Evolutionary conservation across 2,329 filamentous ascomycete species (phyloP), one percentile per base, ranked within the genome.

Genomic region (Ophiosphaerella herpotricha): DNA sequence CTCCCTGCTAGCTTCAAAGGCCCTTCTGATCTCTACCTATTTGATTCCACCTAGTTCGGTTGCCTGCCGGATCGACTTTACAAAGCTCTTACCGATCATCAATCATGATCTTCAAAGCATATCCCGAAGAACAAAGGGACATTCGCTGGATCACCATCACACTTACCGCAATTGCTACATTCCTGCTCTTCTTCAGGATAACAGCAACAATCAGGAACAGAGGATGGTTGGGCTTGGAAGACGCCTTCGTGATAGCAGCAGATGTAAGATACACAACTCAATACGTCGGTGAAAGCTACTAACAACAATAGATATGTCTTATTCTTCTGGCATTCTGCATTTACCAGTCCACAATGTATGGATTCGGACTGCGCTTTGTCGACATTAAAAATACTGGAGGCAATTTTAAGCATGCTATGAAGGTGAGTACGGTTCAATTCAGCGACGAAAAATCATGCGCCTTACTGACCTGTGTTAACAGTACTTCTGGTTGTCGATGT

Each of bases 211-310:
- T 56, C 21, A 58, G 54, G 24, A 57, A 63, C 35, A 50, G 62
- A 37, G 65, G 65, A 3, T 66, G 59, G 58, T 48, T 66, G 23
- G 65, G 65, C 5, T 8, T 56, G 5, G 65, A 68, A 40, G 65
- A 68, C 35, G 57, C 21, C 1, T 56, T 66, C 34, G 61, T 68
- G 4, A 57, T 64, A 9, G 35, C 49, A 16, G 48, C 65, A 7
- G 55, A 53, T 40, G 65, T 67, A 43, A 55, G 59, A 46, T 13
- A 6, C 32, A 7, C 33, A 9, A 2, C 1, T 13, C 21, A 16
- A 34, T 8, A 18, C 13, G 3, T 12, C 7, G 9, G 3, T 7
- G 9, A 14, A 21, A 7, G 13, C 32, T 59, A 41, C 18, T 21
- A 61, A 40, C 2, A 39, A n/a, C 5, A 39, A 11, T 32, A 60